phyloP scores from a whole-genome alignment of 768 basidiomycete species.

The Auricularia auricula-judae region DNA sequence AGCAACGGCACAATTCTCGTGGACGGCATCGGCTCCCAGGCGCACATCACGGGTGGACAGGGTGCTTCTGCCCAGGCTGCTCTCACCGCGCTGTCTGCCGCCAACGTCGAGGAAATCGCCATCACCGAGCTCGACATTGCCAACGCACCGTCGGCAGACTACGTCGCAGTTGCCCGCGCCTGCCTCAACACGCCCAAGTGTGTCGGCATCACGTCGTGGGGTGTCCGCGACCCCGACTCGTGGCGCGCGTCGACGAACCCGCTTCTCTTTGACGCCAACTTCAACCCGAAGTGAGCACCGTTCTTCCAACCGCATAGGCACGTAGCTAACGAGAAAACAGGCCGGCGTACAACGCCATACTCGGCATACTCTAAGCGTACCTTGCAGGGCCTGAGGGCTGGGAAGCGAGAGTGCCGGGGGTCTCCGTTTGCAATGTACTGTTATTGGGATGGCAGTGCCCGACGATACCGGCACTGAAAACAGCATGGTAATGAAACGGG shows the following conservation, averaged over 20 bases:
- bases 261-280: slow-evolving; percentile 36
- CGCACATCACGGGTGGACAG: slow-evolving; percentile 30
- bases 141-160: slow-evolving; percentile 19
- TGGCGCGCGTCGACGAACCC: slow-evolving; percentile 33
- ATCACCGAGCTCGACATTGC: slow-evolving; percentile 37
- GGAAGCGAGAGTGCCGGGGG: no score
- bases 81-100: slow-evolving; percentile 32
- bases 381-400: no score
- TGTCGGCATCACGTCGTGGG: slow-evolving; percentile 40
- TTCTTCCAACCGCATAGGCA: no score
- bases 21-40: slow-evolving; percentile 40
- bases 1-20: slow-evolving; percentile 25
- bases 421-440: no score
- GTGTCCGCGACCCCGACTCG: slow-evolving; percentile 38
- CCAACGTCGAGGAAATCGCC: slow-evolving; percentile 31
- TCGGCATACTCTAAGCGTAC: no score
- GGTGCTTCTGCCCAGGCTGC: slow-evolving; percentile 31
- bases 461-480: no score
- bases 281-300: slow-evolving; percentile 32
- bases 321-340: no score
- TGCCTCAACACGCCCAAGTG: slow-evolving; percentile 32
- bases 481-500: no score
- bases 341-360: not conserved
- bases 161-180: slow-evolving; percentile 32
- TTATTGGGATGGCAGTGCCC: no score